Conservation (phyloP, 1,284 basidiomycete species). For the Tilletia setariae region DNA sequence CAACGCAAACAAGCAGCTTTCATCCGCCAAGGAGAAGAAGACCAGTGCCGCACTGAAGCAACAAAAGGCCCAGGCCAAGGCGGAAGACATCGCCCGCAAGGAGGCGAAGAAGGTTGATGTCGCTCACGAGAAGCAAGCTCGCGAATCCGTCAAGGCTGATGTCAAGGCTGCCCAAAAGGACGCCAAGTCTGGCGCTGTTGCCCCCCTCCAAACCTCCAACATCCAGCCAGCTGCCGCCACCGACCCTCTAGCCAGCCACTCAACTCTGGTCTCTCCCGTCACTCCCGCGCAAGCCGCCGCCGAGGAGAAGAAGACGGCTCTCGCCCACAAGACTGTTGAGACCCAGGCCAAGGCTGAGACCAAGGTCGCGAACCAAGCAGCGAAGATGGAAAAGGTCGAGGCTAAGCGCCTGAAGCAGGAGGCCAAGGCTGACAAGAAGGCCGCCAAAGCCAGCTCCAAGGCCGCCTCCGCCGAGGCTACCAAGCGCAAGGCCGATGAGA, state of each 20-base stretch:
- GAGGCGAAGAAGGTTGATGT: neutral
- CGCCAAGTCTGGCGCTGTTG: neutral
- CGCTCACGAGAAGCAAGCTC: conserved; percentile 4
- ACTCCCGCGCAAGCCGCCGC: conserved; percentile 3
- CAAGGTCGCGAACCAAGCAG: neutral
- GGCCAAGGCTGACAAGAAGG: conserved; percentile 16
- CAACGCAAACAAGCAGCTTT: neutral
- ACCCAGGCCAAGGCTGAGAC: conserved; percentile 7
- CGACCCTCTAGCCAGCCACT: neutral
- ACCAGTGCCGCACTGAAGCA: neutral
- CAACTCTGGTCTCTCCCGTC: neutral
- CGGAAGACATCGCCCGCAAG: neutral
- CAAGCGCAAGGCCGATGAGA: conserved; percentile 15
- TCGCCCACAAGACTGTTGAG: conserved; percentile 9
- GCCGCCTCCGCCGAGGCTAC: neutral
- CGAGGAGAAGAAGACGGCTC: conserved; percentile 1
- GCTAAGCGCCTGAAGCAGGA: conserved; percentile 10
- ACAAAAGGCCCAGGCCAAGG: neutral
- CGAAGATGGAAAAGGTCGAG: conserved; percentile 16
- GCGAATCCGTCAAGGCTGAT: conserved; percentile 8
- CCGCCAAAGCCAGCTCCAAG: neutral
- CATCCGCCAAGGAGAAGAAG: conserved; percentile 3
- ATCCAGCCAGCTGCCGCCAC: neutral
- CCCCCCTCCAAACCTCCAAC: neutral
- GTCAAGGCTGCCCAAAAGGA: conserved; percentile 5